A percentile compares a stretch with the other conserved stretches of the same genome.
Conservation (phyloP, 176 grass and related monocot species). For the Eragrostis nindensis region DNA sequence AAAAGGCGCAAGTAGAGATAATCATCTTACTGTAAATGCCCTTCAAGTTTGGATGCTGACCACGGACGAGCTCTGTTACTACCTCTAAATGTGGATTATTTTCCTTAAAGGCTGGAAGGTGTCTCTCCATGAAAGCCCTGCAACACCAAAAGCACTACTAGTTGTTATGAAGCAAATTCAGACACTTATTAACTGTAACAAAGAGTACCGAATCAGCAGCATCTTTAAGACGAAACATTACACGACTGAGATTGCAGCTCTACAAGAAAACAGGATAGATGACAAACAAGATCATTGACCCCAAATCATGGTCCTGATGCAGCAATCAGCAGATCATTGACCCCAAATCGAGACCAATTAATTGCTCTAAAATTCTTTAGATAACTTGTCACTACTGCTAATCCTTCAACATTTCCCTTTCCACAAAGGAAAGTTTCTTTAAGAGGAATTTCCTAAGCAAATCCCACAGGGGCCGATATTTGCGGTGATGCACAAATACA, state of each 20-base stretch:
- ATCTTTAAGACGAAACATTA: neutral
- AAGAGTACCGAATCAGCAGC: neutral
- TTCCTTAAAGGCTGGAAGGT: constrained; percentile 59
- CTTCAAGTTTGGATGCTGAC: constrained; percentile 88
- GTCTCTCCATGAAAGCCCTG: constrained; percentile 90
- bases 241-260: neutral
- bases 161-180: neutral
- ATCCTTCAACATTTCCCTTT: neutral
- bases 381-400: neutral
- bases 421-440: neutral
- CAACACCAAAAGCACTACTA: constrained; percentile 9
- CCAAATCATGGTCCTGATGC: neutral
- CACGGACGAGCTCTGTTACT: constrained; percentile 25
- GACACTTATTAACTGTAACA: neutral
- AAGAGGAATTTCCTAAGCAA: neutral
- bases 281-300: too few relatives aligned
- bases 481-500: neutral
- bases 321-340: neutral
- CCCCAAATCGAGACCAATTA: neutral
- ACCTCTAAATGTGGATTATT: constrained; percentile 33
- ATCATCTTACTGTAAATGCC: constrained; percentile 85
- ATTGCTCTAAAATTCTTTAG: neutral
- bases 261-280: neutral
- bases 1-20: neutral
- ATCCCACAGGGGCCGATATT: neutral